Percentiles rank a stretch among this genome's conserved stretches.
Evolutionary conservation across 148 eudicot genomes (phyloP).

Genomic region (Diospyros lotus): DNA sequence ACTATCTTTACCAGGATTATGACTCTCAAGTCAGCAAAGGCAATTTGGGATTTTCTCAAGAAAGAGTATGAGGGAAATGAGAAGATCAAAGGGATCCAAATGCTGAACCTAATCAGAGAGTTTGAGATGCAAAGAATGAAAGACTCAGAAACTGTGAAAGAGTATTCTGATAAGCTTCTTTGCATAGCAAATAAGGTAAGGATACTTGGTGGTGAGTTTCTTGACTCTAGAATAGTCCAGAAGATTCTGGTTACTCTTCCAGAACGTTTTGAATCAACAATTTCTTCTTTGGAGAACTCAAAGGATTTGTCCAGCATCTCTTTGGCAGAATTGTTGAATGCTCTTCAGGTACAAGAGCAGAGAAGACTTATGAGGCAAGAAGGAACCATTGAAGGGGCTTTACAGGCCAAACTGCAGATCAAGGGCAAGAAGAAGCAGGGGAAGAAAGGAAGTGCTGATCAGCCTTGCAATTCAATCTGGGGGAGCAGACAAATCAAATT

Average conservation of each 20-base stretch:
- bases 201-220: not conserved
- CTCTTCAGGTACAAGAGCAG: constrained; percentile 12
- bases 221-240: constrained; percentile 14
- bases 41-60: constrained; percentile 14
- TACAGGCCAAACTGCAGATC: not conserved
- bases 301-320: not conserved
- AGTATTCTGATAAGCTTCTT: not conserved
- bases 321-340: not conserved
- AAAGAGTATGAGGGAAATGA: constrained; percentile 14
- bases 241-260: constrained; percentile 21
- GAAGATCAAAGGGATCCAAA: constrained; percentile 10
- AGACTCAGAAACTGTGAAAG: constrained; percentile 4
- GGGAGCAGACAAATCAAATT: not conserved
- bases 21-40: constrained; percentile 1
- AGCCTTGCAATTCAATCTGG: not conserved
- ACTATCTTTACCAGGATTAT: constrained; percentile 15
- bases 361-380: not conserved
- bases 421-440: too few relatives aligned
- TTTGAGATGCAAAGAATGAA: constrained; percentile 21
- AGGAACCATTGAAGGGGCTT: not conserved
- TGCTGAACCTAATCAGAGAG: constrained; percentile 16
- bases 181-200: not conserved
- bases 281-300: not conserved
- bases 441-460: not conserved
- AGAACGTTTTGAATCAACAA: constrained; percentile 11